phyloP scores from a whole-genome alignment of 805 yeast genomes.

The Metschnikowia cubensis region DNA sequence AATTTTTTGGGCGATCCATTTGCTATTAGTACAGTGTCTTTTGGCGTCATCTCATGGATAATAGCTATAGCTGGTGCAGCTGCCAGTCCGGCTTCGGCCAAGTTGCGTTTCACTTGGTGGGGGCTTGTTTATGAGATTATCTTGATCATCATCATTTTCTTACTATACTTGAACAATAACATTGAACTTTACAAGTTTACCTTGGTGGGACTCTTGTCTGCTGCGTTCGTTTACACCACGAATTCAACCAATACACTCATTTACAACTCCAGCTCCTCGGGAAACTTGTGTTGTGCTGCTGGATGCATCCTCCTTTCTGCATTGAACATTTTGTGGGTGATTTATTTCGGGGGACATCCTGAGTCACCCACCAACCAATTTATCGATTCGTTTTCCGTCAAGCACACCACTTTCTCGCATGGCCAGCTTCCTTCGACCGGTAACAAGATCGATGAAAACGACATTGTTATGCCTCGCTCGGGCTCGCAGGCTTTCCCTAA shows the following conservation, averaged over 20 bases:
- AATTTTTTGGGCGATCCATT: slow-evolving; percentile 80
- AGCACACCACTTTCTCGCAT: slow-evolving; percentile 35
- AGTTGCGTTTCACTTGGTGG: slow-evolving; percentile 96
- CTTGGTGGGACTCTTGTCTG: slow-evolving; percentile 52
- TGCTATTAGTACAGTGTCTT: slow-evolving; percentile 74
- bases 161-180: slow-evolving; percentile 55
- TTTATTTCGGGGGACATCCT: slow-evolving; percentile 87
- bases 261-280: slow-evolving; percentile 55
- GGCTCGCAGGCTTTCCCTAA: slow-evolving; percentile 25
- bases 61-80: slow-evolving; percentile 86
- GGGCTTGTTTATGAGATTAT: slow-evolving; percentile 77
- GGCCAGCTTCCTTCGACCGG: slow-evolving; percentile 29
- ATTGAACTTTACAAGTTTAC: slow-evolving; percentile 66
- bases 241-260: slow-evolving; percentile 79
- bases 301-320: slow-evolving; percentile 84
- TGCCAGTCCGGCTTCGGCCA: slow-evolving; percentile 31
- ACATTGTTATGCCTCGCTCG: slow-evolving; percentile 18
- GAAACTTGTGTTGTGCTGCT: slow-evolving; percentile 83
- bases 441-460: slow-evolving; percentile 23
- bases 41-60: slow-evolving; percentile 77
- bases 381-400: slow-evolving; percentile 76
- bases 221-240: slow-evolving; percentile 80
- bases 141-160: slow-evolving; percentile 47
- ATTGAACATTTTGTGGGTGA: slow-evolving; percentile 77
- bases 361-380: slow-evolving; percentile 82